These are phyloP conservation scores for Trichophyton mentagrophytes DNA, from an alignment of 2,329 filamentous ascomycete genomes.

Conservation along the genomic window DNA sequence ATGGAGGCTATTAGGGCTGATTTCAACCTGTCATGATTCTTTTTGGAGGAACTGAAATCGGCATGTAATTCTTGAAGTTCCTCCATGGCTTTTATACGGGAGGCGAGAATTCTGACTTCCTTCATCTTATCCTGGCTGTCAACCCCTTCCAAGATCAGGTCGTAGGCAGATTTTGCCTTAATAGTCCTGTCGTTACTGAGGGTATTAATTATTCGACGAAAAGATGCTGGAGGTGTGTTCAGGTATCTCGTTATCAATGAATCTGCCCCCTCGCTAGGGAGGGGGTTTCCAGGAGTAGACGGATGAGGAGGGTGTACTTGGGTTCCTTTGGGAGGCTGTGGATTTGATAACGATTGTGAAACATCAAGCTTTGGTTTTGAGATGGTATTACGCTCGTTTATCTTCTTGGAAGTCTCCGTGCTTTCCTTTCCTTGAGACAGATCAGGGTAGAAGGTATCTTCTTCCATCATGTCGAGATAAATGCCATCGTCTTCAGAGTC, in stretches of 20 bases:
- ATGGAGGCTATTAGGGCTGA: slow-evolving; percentile 25
- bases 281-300: background rate
- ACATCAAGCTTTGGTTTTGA: background rate
- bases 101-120: slow-evolving; percentile 25
- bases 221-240: slow-evolving; percentile 16
- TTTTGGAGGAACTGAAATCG: slow-evolving; percentile 18
- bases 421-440: slow-evolving; percentile 4
- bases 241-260: slow-evolving; percentile 23
- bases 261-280: slow-evolving; percentile 7
- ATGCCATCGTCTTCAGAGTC: slow-evolving; percentile 26
- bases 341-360: background rate
- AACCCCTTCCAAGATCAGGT: slow-evolving; percentile 26
- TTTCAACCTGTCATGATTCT: slow-evolving; percentile 25
- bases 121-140: slow-evolving; percentile 23
- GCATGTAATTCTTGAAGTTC: slow-evolving; percentile 20
- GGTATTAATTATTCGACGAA: slow-evolving; percentile 20
- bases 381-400: background rate
- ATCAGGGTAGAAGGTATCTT: slow-evolving; percentile 6
- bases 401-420: background rate
- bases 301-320: background rate
- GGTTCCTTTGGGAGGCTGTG: background rate
- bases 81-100: slow-evolving; percentile 28
- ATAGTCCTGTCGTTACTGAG: slow-evolving; percentile 22
- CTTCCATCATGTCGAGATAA: slow-evolving; percentile 7
- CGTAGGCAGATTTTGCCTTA: slow-evolving; percentile 28